Percentiles rank a stretch among this genome's conserved stretches.
phyloP scores from a whole-genome alignment of 768 basidiomycete species.

The Leucosporidium yakuticum region DNA sequence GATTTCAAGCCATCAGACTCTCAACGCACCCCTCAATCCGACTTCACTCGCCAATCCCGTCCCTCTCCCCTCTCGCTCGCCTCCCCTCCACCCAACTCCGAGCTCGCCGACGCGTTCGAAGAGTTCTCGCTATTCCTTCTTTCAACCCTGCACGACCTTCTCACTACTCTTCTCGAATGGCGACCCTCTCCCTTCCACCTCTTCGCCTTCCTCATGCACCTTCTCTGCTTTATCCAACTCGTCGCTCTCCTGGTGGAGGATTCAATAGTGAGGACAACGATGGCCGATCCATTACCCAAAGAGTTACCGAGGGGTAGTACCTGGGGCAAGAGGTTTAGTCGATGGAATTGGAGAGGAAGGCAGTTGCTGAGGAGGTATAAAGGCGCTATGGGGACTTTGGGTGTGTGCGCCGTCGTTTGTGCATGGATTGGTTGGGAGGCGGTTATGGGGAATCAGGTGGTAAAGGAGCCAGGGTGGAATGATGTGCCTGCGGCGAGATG shows the following conservation, averaged over 20 bases:
- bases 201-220: background rate
- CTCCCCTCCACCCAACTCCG: background rate
- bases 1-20: background rate
- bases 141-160: background rate
- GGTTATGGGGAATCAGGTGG: background rate
- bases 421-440: background rate
- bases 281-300: background rate
- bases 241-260: background rate
- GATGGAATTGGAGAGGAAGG: background rate
- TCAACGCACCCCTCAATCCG: background rate
- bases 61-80: background rate
- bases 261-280: background rate
- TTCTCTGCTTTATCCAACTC: background rate
- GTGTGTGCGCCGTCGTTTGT: background rate
- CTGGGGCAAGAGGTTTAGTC: background rate
- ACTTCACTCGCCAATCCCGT: background rate
- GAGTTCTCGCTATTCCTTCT: background rate
- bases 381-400: background rate
- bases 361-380: background rate
- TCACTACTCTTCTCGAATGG: background rate
- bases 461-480: background rate
- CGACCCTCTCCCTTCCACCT: background rate
- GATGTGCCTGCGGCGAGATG: conserved; percentile 1
- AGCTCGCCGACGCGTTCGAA: conserved; percentile 5
- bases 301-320: background rate